Evolutionary conservation across 768 basidiomycete species (phyloP), one percentile per base, ranked within the genome.

Genomic region (Solioccasus polychromus): DNA sequence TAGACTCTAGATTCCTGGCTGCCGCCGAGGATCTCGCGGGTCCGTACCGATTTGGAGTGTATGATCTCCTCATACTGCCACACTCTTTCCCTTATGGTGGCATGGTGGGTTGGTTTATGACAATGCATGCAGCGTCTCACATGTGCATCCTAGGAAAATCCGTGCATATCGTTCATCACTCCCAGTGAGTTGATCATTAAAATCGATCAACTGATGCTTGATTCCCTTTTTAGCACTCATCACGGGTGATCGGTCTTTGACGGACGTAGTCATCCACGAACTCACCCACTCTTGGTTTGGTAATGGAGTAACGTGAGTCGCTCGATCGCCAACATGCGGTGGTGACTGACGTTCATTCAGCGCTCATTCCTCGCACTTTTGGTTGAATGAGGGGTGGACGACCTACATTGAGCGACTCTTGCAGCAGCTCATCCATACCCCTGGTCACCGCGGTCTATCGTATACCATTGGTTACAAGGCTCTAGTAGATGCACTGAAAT

Each of bases 321-420:
- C 71, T 8, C 1, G n/a, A 48, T 31, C 20, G 25, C 12, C n/a
- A 11, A n/a, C 29, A 11, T 20, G 15, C 11, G 25, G 17, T 29
- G n/a, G n/a, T 44, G 25, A 57, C n/a, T 11, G 3, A 4, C 25
- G 4, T 25, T 8, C 47, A 79, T 83, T 0, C 83, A 87, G n/a
- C 44, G 83, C 84, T 0, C 68, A 89, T 51, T 80, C 87, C 1
- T 78, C 80, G 1, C 86, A 90, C 66, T 92, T 90, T 66, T 92
- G 89, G 88, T 77, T 92, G 35, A 93, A 92, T 59, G 88, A 94
- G 70, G 88, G 92, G 22, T 95, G 89, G 87, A 97, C 95, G 29
- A 92, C 88, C 0, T 97, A 94, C 60, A 83, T 90, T 24, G 95
- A 97, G 62, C 82, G 92, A 18, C 70, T 95, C 8, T 70, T 95